phyloP scores from a whole-genome alignment of 805 yeast species.

The Dipodascopsis uninucleata region DNA sequence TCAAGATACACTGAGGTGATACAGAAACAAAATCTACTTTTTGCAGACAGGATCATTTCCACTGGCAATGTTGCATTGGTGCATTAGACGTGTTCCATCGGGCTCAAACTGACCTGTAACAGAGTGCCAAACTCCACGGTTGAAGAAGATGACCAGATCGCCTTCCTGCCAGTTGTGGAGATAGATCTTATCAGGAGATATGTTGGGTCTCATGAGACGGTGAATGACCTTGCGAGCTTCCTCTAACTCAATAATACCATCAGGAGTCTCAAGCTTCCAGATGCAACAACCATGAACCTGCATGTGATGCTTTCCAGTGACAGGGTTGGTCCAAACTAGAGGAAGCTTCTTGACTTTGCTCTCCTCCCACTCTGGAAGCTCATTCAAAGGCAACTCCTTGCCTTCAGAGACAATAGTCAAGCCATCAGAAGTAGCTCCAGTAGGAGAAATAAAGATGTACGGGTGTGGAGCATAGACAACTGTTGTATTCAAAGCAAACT shows the following conservation, averaged over 20 bases:
- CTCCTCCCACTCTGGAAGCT: conserved; percentile 81
- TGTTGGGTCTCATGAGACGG: conserved; percentile 79
- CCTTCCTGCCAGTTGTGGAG: conserved; percentile 83
- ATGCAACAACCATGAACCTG: conserved; percentile 90
- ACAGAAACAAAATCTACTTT: conserved; percentile 6
- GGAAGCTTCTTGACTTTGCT: conserved; percentile 74
- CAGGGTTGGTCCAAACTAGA: conserved; percentile 88
- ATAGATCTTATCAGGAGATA: conserved; percentile 66
- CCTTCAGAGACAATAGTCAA: conserved; percentile 80
- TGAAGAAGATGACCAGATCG: conserved; percentile 80
- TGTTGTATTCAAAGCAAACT: conserved; percentile 69
- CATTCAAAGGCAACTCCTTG: conserved; percentile 60
- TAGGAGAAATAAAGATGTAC: conserved; percentile 75
- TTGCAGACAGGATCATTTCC: conserved; percentile 25
- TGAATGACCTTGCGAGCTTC: conserved; percentile 73
- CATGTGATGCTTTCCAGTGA: conserved; percentile 74
- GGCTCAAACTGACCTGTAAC: conserved; percentile 84
- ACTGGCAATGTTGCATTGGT: conserved; percentile 88
- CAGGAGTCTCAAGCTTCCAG: conserved; percentile 53
- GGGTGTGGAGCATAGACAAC: conserved; percentile 93
- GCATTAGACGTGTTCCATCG: conserved; percentile 82
- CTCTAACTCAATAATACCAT: conserved; percentile 61
- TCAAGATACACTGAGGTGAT: no score
- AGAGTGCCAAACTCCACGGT: conserved; percentile 88
- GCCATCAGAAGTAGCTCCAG: conserved; percentile 81